phyloP scores from a whole-genome alignment of 257 asterid species.

The Coffea canephora region DNA sequence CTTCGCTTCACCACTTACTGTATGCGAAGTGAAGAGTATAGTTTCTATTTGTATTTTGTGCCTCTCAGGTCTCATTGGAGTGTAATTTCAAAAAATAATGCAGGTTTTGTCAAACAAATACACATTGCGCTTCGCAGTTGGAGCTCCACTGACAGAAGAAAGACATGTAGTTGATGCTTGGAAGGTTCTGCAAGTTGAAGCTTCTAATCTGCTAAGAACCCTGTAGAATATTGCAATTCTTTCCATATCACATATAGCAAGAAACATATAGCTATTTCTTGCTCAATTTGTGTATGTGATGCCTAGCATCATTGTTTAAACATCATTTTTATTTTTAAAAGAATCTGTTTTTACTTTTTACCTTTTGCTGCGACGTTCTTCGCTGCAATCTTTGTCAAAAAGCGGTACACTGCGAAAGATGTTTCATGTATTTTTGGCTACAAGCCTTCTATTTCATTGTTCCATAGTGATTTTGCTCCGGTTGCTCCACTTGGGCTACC shows the following conservation, averaged over 20 bases:
- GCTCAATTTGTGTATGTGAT: background rate
- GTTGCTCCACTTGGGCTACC: background rate
- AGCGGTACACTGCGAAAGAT: background rate
- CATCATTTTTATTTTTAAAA: background rate
- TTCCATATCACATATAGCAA: too few species aligned
- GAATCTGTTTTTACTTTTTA: background rate
- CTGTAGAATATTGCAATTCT: background rate
- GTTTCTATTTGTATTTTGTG: background rate
- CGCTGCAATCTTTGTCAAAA: background rate
- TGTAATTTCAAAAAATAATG: background rate
- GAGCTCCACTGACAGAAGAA: constrained; percentile 86
- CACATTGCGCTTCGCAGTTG: constrained; percentile 63
- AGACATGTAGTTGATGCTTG: constrained; percentile 73
- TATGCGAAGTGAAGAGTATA: background rate
- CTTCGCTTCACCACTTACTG: background rate
- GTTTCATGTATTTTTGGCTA: background rate
- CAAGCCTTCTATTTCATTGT: background rate
- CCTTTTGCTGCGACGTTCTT: background rate
- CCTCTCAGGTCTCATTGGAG: background rate
- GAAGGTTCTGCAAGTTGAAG: constrained; percentile 66
- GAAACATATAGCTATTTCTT: background rate
- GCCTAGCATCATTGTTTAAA: background rate
- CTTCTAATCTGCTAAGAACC: constrained; percentile 38
- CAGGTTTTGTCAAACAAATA: constrained; percentile 65
- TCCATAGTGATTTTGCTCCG: background rate